Evolutionary conservation across 2,329 filamentous ascomycete species (phyloP), one percentile per base, ranked within the genome.

Genomic region (Claviceps paspali): DNA sequence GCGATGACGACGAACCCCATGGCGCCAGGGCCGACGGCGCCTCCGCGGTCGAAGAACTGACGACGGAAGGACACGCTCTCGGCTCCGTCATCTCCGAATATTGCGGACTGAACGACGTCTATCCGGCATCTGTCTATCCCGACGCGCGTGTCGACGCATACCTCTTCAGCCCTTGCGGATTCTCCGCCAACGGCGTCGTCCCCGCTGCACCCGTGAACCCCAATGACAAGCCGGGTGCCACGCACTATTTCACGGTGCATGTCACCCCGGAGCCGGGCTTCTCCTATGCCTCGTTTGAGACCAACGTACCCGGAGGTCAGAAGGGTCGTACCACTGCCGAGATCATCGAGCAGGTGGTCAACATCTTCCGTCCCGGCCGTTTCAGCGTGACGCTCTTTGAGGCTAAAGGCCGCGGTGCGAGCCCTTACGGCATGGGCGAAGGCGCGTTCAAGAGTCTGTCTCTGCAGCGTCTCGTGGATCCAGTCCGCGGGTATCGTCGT

Each of bases 381-480:
- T 98, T 98, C 69, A 94, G 82, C 51, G 84, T 98, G 40, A 98
- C 91, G 1, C 68, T 96, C 12, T 98, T 98, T 51, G 88, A 98
- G 62, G 82, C 86, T 38, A 94, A 93, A 66, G 63, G 61, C 29
- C 62, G 59, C 52, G 61, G 51, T 44, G 64, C 60, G 53, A 55
- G 59, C 48, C 48, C 54, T 1, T 62, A 61, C 24, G 56, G 53
- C 40, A 58, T 53, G 49, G 52, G 61, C 46, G 48, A 64, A 49
- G 59, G 65, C 48, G 57, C 62, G 38, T 42, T 51, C 36, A 47
- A 55, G 43, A 42, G 50, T 41, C 49, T 52, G 45, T 53, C 62
- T 41, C 49, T 57, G 37, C 67, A 69, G 56, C 62, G 63, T 19
- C 58, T 70, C 10, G 80, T 87, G 64, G 87, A 96, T 51, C 68